phyloP scores from a whole-genome alignment of 495 filamentous ascomycete genomes.

The Penicillium dipodomyicola region DNA sequence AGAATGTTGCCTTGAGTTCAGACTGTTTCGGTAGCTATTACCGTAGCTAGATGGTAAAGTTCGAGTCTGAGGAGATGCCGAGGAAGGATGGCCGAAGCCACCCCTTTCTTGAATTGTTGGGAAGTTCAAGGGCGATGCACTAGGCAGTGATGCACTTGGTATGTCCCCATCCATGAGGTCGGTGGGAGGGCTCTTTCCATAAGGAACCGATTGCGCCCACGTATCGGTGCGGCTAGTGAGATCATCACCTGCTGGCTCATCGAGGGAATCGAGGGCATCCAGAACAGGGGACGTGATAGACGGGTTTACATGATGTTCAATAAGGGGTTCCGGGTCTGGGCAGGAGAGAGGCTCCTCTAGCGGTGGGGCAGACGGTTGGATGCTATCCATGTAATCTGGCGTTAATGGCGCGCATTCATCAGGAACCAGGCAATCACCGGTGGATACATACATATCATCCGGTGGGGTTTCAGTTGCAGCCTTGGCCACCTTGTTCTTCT shows the following conservation, averaged over 20 bases:
- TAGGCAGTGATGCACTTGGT: conserved; percentile 40
- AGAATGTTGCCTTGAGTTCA: conserved; percentile 42
- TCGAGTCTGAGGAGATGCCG: conserved; percentile 47
- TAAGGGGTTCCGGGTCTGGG: conserved; percentile 25
- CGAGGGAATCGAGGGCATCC: conserved; percentile 40
- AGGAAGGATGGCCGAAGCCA: conserved; percentile 51
- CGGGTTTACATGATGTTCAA: conserved; percentile 29
- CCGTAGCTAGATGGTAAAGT: conserved; percentile 46
- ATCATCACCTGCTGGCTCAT: conserved; percentile 35
- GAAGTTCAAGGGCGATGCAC: conserved; percentile 45
- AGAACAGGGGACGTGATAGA: conserved; percentile 44
- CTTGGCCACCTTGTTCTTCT: conserved; percentile 41
- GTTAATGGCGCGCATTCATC: conserved; percentile 12
- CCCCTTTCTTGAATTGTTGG: conserved; percentile 40
- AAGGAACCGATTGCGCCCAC: conserved; percentile 51
- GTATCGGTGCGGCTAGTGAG: conserved; percentile 41
- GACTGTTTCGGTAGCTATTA: conserved; percentile 39
- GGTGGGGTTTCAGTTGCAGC: conserved; percentile 34
- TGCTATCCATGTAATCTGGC: conserved; percentile 17
- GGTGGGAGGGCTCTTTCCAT: conserved; percentile 49
- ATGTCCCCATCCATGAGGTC: conserved; percentile 45
- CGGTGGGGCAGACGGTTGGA: conserved; percentile 30
- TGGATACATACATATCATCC: conserved; percentile 44
- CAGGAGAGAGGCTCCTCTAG: conserved; percentile 38
- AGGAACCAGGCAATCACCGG: conserved; percentile 4